Conservation (phyloP, 768 basidiomycete species). For the Strobilomyces echinocephalus region DNA sequence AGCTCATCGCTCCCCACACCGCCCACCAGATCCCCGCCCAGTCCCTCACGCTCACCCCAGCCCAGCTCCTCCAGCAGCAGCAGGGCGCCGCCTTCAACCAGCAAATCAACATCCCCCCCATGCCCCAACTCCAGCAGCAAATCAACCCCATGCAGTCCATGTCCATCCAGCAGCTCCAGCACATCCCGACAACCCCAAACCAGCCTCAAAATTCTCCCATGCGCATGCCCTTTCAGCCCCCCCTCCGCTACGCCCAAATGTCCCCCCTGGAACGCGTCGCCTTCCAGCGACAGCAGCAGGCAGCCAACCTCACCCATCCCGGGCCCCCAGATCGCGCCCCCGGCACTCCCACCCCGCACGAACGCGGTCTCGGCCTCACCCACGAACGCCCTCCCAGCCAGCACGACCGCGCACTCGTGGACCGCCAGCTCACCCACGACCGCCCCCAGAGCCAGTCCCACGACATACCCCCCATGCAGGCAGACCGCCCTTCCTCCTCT, state of each 20-base stretch:
- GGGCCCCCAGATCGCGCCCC: constrained; percentile 16
- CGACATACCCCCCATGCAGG: constrained; percentile 13
- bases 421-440: constrained; percentile 20
- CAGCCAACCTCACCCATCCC: constrained; percentile 4
- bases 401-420: constrained; percentile 17
- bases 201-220: constrained; percentile 21
- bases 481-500: constrained; percentile 27
- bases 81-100: constrained; percentile 16
- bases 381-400: constrained; percentile 26
- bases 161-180: constrained; percentile 19
- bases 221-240: constrained; percentile 17
- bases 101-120: constrained; percentile 1
- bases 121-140: background rate
- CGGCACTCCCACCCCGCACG: constrained; percentile 18
- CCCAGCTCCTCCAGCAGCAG: constrained; percentile 35
- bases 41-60: constrained; percentile 32
- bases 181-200: constrained; percentile 17
- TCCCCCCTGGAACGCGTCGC: constrained; percentile 25
- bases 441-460: constrained; percentile 21
- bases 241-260: constrained; percentile 28
- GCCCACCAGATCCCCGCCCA: constrained; percentile 10
- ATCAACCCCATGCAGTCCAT: constrained; percentile 13
- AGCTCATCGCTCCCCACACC: constrained; percentile 21
- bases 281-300: constrained; percentile 29
- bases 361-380: constrained; percentile 14